Conservation (phyloP, 768 basidiomycete species). For the Pleurotus giganteus region DNA sequence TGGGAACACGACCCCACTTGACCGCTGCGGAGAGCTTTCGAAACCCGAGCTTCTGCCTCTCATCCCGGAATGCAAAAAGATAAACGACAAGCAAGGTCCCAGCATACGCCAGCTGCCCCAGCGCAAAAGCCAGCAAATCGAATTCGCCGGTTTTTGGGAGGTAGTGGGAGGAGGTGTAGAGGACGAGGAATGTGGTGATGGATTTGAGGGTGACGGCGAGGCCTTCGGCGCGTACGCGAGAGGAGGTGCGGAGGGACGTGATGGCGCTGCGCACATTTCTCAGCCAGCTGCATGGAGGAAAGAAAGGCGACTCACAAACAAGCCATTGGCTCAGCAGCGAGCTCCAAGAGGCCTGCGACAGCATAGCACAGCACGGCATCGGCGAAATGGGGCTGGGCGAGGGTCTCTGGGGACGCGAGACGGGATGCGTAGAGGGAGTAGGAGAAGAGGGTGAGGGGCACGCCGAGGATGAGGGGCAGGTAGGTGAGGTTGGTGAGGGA, state of each 20-base stretch:
- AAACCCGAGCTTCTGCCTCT: background rate
- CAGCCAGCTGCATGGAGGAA: slow-evolving; percentile 1
- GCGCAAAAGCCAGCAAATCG: slow-evolving; percentile 80
- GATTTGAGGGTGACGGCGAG: slow-evolving; percentile 75
- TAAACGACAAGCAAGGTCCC: slow-evolving; percentile 57
- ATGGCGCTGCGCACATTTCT: slow-evolving; percentile 50
- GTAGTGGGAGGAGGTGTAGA: slow-evolving; percentile 26
- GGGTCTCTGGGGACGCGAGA: slow-evolving; percentile 51
- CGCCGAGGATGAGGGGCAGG: slow-evolving; percentile 67
- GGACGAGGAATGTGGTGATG: slow-evolving; percentile 62
- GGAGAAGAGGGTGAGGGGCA: slow-evolving; percentile 58
- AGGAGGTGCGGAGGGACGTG: slow-evolving; percentile 59
- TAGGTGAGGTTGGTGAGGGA: slow-evolving; percentile 47
- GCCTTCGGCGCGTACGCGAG: slow-evolving; percentile 87
- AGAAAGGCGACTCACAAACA: slow-evolving; percentile 48
- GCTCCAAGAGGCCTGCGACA: slow-evolving; percentile 70
- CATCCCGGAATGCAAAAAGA: slow-evolving; percentile 15
- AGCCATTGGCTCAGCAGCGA: slow-evolving; percentile 81
- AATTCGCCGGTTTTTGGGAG: slow-evolving; percentile 39
- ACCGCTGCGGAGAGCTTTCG: background rate
- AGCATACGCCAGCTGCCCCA: slow-evolving; percentile 81
- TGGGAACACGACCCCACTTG: background rate
- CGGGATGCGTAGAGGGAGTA: slow-evolving; percentile 49
- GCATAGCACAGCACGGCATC: slow-evolving; percentile 69
- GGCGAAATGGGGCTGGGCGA: slow-evolving; percentile 62